phyloP scores from a whole-genome alignment of 1,284 basidiomycete species.

The Cutaneotrichosporon sp. region DNA sequence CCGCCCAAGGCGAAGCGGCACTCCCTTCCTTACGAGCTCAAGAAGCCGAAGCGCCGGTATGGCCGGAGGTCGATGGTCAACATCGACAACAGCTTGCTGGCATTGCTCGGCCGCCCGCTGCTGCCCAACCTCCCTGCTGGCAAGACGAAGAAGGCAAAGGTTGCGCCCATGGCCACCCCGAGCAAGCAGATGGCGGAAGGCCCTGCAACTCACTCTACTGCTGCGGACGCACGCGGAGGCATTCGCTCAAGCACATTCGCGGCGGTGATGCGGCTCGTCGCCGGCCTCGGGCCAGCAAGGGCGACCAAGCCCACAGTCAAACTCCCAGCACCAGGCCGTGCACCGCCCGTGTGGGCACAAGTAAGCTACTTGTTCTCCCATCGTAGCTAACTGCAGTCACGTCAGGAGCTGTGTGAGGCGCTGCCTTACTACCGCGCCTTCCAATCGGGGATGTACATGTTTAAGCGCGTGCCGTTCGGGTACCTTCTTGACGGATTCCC shows the following conservation, averaged over 20 bases:
- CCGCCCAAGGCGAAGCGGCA: neutral
- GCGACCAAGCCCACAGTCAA: neutral
- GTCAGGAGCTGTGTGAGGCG: conserved; percentile 51
- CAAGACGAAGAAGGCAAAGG: neutral
- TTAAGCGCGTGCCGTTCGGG: conserved; percentile 37
- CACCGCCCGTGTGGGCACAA: conserved; percentile 48
- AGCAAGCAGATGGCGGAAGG: neutral
- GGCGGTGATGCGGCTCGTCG: conserved; percentile 31
- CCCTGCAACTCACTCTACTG: neutral
- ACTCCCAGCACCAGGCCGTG: conserved; percentile 9
- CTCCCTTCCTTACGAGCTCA: neutral
- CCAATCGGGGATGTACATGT: conserved; percentile 49
- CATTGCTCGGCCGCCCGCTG: neutral
- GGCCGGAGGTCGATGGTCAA: neutral
- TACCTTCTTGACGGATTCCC: conserved; percentile 48
- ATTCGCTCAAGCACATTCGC: conserved; percentile 31
- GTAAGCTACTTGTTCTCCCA: conserved; percentile 22
- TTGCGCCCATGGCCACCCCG: too few species aligned
- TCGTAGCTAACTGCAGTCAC: conserved; percentile 26
- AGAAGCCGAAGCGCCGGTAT: neutral
- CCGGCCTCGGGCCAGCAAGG: conserved; percentile 4
- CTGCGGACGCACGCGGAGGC: neutral
- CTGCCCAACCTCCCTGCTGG: neutral
- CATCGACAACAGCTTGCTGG: neutral
- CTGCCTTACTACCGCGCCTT: conserved; percentile 51